Evolutionary conservation across 371 early-diverging fungal genomes (phyloP).

Genomic region (Mucor piriformis): DNA sequence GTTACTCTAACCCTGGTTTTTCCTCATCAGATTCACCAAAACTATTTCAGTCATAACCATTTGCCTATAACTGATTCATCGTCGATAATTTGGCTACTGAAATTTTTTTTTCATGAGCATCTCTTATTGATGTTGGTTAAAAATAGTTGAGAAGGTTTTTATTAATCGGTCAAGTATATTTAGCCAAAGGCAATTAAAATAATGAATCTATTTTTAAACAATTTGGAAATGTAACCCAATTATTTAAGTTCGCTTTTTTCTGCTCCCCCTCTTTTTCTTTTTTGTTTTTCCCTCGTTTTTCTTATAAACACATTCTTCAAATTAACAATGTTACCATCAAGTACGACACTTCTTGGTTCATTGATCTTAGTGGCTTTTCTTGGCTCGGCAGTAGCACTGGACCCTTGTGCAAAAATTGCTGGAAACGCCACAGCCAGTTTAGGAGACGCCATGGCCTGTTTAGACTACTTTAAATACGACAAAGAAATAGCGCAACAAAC

Average conservation of each 20-base stretch:
- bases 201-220: too few species aligned
- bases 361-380: background rate
- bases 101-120: too few species aligned
- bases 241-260: background rate
- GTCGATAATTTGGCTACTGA: too few species aligned
- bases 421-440: slow-evolving; percentile 47
- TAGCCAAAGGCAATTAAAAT: too few species aligned
- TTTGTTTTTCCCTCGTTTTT: background rate
- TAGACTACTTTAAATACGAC: slow-evolving; percentile 51
- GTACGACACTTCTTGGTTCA: slow-evolving; percentile 7
- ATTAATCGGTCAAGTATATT: too few species aligned
- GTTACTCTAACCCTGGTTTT: too few species aligned
- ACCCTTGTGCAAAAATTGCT: slow-evolving; percentile 51
- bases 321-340: slow-evolving; percentile 10
- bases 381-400: slow-evolving; percentile 9
- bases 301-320: background rate
- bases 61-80: too few species aligned
- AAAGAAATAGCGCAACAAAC: slow-evolving; percentile 45
- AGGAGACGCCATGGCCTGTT: slow-evolving; percentile 50
- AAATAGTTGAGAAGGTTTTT: too few species aligned
- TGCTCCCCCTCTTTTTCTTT: background rate
- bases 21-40: too few species aligned
- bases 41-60: too few species aligned
- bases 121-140: too few species aligned
- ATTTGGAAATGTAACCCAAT: too few species aligned